phyloP scores from a whole-genome alignment of 2,329 filamentous ascomycete species.

The Xylaria arbuscula region DNA sequence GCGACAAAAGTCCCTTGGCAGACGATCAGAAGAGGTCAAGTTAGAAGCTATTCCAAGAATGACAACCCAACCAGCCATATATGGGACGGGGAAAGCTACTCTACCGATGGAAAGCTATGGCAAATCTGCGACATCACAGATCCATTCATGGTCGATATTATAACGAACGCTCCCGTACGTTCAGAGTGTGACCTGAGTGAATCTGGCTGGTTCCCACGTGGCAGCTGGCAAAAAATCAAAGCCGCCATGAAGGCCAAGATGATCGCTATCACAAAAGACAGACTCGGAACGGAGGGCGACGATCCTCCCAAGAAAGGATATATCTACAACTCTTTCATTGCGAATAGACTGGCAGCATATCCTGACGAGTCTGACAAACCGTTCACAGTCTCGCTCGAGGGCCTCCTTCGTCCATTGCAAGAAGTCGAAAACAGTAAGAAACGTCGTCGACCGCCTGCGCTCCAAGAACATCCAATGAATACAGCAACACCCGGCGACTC shows the following conservation, averaged over 20 bases:
- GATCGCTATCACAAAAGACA: conserved; percentile 69
- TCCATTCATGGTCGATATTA: conserved; percentile 73
- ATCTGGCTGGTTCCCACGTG: conserved; percentile 87
- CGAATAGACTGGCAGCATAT: conserved; percentile 45
- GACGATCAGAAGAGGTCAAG: conserved; percentile 58
- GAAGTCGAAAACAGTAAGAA: conserved; percentile 43
- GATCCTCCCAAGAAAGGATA: conserved; percentile 47
- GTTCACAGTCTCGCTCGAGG: conserved; percentile 44
- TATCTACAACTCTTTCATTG: conserved; percentile 57
- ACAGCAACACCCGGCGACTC: conserved; percentile 21
- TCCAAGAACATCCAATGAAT: conserved; percentile 26
- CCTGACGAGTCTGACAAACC: conserved; percentile 46
- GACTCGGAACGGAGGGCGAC: conserved; percentile 61
- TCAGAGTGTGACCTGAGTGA: conserved; percentile 67
- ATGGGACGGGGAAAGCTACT: conserved; percentile 82
- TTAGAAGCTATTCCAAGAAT: conserved; percentile 53
- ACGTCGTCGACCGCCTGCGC: conserved; percentile 29
- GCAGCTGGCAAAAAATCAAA: conserved; percentile 84
- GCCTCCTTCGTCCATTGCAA: conserved; percentile 47
- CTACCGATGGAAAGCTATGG: conserved; percentile 88
- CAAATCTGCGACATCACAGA: conserved; percentile 94
- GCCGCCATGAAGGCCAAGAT: conserved; percentile 91
- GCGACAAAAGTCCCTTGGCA: conserved; percentile 62
- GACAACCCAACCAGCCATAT: conserved; percentile 70
- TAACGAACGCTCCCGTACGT: conserved; percentile 71